A percentile compares a stretch with the other conserved stretches of the same genome.
Evolutionary conservation across 371 early-diverging fungal species (phyloP).

Genomic region (Encephalitozoon romaleae): DNA sequence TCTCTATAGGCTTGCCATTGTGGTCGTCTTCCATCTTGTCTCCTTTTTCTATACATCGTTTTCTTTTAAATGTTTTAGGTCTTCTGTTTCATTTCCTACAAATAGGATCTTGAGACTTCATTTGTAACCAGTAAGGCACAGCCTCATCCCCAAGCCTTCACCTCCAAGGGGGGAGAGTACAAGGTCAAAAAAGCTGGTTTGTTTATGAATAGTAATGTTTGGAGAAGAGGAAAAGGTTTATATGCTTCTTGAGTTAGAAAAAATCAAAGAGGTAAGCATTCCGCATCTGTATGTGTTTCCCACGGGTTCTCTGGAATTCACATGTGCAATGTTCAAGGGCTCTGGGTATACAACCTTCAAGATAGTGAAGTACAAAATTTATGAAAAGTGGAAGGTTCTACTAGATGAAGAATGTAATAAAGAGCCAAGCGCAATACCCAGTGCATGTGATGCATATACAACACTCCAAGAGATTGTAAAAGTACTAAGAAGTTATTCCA

Average conservation of each 20-base stretch:
- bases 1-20: conserved; percentile 32
- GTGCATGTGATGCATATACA: not conserved
- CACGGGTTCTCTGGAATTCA: not conserved
- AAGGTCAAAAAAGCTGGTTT: not conserved
- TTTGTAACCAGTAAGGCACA: not conserved
- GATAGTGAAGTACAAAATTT: not conserved
- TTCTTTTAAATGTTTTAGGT: conserved; percentile 8
- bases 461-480: not conserved
- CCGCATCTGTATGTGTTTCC: not conserved
- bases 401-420: not conserved
- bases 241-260: conserved; percentile 2
- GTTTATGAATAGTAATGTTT: not conserved
- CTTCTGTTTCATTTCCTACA: conserved; percentile 7
- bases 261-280: not conserved
- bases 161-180: not conserved
- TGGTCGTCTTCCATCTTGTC: conserved; percentile 16
- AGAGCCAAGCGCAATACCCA: too few species aligned
- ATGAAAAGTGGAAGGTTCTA: not conserved
- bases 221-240: not conserved
- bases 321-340: not conserved
- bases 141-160: not conserved
- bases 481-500: not conserved
- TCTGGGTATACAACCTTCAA: not conserved
- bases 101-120: not conserved
- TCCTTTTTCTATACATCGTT: not conserved